Evolutionary conservation across 371 early-diverging fungal species (phyloP).

Genomic region (Dinochytrium kinnereticum): DNA sequence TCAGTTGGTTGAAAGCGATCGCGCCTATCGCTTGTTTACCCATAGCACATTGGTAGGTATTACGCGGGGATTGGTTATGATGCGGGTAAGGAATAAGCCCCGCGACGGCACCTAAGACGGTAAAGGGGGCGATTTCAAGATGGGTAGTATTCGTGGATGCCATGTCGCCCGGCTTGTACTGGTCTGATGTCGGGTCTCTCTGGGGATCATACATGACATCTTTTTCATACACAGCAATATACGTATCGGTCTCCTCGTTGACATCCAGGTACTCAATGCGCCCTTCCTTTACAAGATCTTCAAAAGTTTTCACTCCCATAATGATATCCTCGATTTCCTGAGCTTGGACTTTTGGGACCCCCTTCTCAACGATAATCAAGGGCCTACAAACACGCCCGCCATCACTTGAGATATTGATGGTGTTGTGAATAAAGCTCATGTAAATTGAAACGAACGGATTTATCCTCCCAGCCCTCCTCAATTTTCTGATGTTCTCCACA

Average conservation of each 20-base stretch:
- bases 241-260: conserved; percentile 97
- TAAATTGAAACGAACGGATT: conserved; percentile 95
- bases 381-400: conserved; percentile 99
- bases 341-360: conserved; percentile 71
- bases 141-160: conserved; percentile 80
- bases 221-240: conserved; percentile 89
- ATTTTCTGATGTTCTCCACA: conserved; percentile 79
- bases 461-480: conserved; percentile 87
- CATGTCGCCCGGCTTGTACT: not conserved
- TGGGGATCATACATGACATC: conserved; percentile 66
- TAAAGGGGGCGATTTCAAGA: conserved; percentile 98
- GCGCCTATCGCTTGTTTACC: conserved; percentile 99
- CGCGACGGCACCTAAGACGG: conserved; percentile 96
- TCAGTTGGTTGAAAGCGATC: conserved; percentile 94
- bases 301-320: conserved; percentile 75
- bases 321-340: conserved; percentile 73
- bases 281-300: conserved; percentile 92
- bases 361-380: conserved; percentile 94
- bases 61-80: conserved; percentile 99
- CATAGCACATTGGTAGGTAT: conserved; percentile 99
- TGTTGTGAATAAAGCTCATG: conserved; percentile 80
- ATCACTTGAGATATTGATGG: conserved; percentile 96
- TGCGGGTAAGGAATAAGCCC: conserved; percentile 99
- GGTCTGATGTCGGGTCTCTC: conserved; percentile 24
- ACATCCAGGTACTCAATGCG: conserved; percentile 98